Base-by-base conservation (phyloP, 495 filamentous ascomycete species). In the Neurospora sp. region DNA sequence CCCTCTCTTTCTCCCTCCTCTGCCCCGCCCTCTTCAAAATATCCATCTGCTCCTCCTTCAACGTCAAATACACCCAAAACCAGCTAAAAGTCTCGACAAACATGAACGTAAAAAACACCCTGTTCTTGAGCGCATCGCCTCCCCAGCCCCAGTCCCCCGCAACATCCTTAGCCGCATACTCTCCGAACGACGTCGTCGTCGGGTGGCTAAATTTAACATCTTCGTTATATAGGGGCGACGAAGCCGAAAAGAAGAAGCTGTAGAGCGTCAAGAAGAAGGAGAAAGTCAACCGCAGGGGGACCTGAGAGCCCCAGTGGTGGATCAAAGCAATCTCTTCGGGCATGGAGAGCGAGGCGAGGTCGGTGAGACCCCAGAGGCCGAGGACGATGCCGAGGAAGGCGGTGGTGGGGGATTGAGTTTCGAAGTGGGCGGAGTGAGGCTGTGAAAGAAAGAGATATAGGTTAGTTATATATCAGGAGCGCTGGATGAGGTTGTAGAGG, bases 11-110 rank as follows among this genome's bases (percentile, higher is more conserved):
- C 62, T 82, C 77, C 31, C 74, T 80, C 14, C 77, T 81, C 27
- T 70, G 77, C 35, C 39, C 77, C 4, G 72, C 74, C 1, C 72
- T 81, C 1, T 71, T 78, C 20, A 75, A 39, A n/a, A 85, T 71
- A 18, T 82, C 84, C 27, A 75, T 77, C 49, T 82, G 76, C 81
- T 88, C 86, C 75, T 88, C 86, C 72, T 84, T 83, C 75, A 90
- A 76, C 49, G 85, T 89, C 27, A 88, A 82, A 81, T 82, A 86
- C 35, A 93, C 91, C 93, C 93, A 97, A 80, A 96, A 93, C 94
- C 93, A 97, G 71, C 88, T 87, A 78, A 93, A 84, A 82, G 94
- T 90, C 85, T 97, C 94, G 82, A 96, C 79, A 79, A 96, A 94
- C 16, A 88, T 89, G 83, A 91, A 96, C 0, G 92, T 91, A 78